Evolutionary conservation across 192 early-diverging fungal species (phyloP), one percentile per base, ranked within the genome.

Genomic region (Linnemannia exigua): DNA sequence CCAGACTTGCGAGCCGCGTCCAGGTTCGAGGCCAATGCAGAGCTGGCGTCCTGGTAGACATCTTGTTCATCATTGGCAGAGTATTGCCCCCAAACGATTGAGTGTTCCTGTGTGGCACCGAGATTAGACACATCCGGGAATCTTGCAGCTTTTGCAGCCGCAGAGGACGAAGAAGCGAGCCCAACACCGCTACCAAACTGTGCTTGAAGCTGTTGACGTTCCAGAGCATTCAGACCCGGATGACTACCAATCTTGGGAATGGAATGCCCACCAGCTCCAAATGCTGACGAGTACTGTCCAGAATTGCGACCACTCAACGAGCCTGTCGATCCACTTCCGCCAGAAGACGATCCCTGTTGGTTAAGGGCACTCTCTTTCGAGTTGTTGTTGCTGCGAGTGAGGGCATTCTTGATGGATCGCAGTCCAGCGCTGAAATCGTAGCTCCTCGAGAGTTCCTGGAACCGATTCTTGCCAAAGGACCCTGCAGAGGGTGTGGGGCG

Each of bases 221-320:
- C 81, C 28, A 78, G 22, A 1, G 66, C 76, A 52, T 68, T 84
- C 48, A 84, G 28, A 5, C 81, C 81, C 2, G 81, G 81, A 17
- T 84, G 81, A 50, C 76, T 78, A 20, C 81, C 81, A 48, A 84
- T 84, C 72, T 78, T 84, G 76, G 81, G 72, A 50, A 84, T 54
- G 0, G 81, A 84, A 47, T 84, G 81, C 0, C 81, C 81, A 28
- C 81, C 81, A 19, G 76, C 44, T 8, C 81, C 81, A 84, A 84
- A 84, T 1, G 81, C 70, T 31, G 25, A n/a, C 1, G 58, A 8
- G 31, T 31, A 63, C 31, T 82, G 46, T 7, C 54, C 37, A 28
- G 36, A 48, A 66, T 20, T 69, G 75, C 74, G 52, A 33, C 76
- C 76, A 46, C 38, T 19, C 37, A 76, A 36, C 5, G 80, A 75